A percentile compares a stretch with the other conserved stretches of the same genome.
These are phyloP conservation scores for Agastache rugosa DNA, from an alignment of 257 asterid genomes.

Conservation along the genomic window DNA sequence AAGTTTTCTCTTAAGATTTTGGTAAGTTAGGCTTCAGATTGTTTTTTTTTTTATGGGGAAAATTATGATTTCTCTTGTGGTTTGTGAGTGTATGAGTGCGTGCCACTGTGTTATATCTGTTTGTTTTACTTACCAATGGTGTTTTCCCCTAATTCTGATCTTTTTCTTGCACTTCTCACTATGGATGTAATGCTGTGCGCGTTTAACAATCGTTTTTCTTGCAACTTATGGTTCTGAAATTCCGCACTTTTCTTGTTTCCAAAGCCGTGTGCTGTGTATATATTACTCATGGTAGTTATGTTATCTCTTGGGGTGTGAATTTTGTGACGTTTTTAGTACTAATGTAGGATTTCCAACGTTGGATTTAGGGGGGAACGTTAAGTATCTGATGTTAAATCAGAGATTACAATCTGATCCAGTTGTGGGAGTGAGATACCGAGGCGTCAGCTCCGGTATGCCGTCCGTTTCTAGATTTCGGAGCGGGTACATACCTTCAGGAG, in stretches of 20 bases:
- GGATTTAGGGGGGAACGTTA: constrained; percentile 29
- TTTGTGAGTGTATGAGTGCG: neutral
- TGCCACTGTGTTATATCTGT: neutral
- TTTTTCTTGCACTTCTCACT: neutral
- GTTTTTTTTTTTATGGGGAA: neutral
- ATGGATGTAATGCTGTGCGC: constrained; percentile 10
- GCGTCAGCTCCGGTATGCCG: constrained; percentile 55
- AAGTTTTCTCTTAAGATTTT: constrained; percentile 10
- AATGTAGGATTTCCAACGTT: constrained; percentile 28
- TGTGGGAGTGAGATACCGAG: constrained; percentile 48
- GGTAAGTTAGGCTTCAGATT: constrained; percentile 17
- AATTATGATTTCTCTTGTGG: neutral
- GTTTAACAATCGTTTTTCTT: constrained; percentile 7
- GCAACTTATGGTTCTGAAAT: constrained; percentile 13
- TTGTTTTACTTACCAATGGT: neutral
- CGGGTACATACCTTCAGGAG: constrained; percentile 68
- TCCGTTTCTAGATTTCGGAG: constrained; percentile 59
- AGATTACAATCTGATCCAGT: constrained; percentile 50
- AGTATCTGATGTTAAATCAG: constrained; percentile 55
- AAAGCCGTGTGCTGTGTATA: neutral
- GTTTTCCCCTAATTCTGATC: constrained; percentile 12
- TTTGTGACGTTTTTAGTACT: neutral
- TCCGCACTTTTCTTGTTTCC: neutral
- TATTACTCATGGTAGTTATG: neutral
- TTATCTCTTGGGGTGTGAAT: too few relatives aligned